Evolutionary conservation across 1,284 basidiomycete species (phyloP).

Genomic region (Naganishia cerealis): DNA sequence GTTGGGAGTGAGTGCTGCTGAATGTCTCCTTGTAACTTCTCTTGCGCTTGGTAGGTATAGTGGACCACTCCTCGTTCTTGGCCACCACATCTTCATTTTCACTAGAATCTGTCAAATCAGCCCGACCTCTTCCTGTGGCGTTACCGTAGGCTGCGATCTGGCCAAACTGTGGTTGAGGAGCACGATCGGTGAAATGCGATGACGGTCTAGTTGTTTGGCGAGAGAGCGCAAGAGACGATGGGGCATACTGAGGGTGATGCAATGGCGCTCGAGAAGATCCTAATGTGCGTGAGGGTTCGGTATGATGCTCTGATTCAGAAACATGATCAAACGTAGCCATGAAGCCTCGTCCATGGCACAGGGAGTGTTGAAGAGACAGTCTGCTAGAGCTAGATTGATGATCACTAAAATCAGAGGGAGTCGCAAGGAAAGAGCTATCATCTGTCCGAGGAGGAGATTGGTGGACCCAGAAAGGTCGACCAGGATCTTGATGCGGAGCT

Average conservation of each 20-base stretch:
- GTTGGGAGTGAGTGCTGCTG: not conserved
- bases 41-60: slow-evolving; percentile 7
- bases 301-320: not conserved
- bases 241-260: not conserved
- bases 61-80: slow-evolving; percentile 8
- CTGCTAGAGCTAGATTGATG: not conserved
- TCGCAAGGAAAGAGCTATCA: not conserved
- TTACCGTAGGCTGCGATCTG: not conserved
- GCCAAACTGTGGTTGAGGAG: not conserved
- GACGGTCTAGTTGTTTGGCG: not conserved
- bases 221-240: not conserved
- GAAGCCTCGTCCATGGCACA: not conserved
- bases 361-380: not conserved
- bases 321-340: not conserved
- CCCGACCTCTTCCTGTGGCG: not conserved
- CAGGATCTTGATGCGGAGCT: not conserved
- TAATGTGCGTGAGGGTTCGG: not conserved
- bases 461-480: not conserved
- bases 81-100: not conserved
- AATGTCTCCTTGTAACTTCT: not conserved
- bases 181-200: not conserved
- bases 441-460: slow-evolving; percentile 3
- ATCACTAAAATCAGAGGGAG: not conserved
- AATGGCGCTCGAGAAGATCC: not conserved
- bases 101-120: not conserved